These are phyloP conservation scores for Blastomyces emzantsi DNA, from an alignment of 2,329 filamentous ascomycete genomes.

Conservation along the genomic window DNA sequence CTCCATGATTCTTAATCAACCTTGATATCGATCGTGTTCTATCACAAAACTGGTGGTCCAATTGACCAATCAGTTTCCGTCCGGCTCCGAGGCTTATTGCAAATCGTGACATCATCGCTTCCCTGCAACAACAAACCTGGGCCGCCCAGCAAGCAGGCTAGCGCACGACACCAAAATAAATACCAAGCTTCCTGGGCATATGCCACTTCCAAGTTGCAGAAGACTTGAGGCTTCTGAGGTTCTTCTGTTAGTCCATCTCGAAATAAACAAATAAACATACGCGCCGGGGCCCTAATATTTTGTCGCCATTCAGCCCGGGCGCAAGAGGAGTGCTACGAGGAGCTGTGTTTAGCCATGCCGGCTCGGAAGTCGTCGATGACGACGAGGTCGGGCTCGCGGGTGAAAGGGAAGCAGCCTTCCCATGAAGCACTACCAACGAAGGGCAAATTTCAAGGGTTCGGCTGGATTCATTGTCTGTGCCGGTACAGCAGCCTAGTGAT, in stretches of 20 bases:
- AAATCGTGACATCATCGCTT: background rate
- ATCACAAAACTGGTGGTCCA: background rate
- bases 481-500: slow-evolving; percentile 43
- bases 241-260: background rate
- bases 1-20: too few relatives aligned
- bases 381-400: background rate
- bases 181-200: background rate
- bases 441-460: slow-evolving; percentile 8
- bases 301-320: background rate
- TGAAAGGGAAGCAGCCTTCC: background rate
- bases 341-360: background rate
- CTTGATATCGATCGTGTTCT: too few relatives aligned
- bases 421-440: background rate
- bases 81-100: background rate
- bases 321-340: background rate
- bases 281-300: background rate
- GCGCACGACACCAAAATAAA: background rate
- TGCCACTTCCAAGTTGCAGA: background rate
- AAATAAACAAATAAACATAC: background rate
- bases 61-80: background rate
- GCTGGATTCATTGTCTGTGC: slow-evolving; percentile 24
- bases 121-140: background rate
- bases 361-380: background rate
- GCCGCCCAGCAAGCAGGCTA: background rate
- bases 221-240: background rate